A percentile compares a stretch with the other conserved stretches of the same genome.
phyloP scores from a whole-genome alignment of 768 basidiomycete genomes.

The Candolleomyces aberdarensis region DNA sequence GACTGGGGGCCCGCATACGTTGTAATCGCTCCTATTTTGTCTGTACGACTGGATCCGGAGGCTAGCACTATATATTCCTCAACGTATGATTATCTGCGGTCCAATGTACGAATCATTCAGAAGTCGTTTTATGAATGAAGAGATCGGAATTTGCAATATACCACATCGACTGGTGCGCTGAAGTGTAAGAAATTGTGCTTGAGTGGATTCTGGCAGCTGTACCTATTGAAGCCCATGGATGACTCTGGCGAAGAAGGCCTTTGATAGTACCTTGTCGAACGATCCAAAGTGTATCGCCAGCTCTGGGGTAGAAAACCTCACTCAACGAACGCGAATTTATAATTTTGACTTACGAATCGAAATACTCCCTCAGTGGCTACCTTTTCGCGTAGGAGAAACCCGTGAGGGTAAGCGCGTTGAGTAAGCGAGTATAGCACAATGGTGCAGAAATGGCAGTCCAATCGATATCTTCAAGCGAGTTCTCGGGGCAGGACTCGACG shows the following conservation, averaged over 20 bases:
- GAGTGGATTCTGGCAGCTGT: not conserved
- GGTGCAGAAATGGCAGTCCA: conserved; percentile 19
- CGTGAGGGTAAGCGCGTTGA: not conserved
- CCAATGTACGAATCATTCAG: not conserved
- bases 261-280: not conserved
- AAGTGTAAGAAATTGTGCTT: not conserved
- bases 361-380: not conserved
- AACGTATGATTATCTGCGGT: not conserved
- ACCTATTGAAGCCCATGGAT: not conserved
- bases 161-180: not conserved
- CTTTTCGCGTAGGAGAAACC: not conserved
- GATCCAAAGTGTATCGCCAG: not conserved
- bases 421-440: conserved; percentile 7
- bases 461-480: no score
- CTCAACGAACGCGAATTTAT: not conserved
- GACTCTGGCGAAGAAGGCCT: conserved; percentile 12
- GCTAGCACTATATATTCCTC: no score
- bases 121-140: not conserved
- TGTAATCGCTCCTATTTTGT: conserved; percentile 5
- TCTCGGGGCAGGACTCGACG: no score
- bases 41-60: not conserved
- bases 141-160: not conserved
- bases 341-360: not conserved
- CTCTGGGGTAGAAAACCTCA: not conserved
- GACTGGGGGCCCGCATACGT: no score